Percentiles rank a stretch among this genome's conserved stretches.
These are phyloP conservation scores for Pueraria montana DNA, from an alignment of 306 rosid species.

Conservation along the genomic window DNA sequence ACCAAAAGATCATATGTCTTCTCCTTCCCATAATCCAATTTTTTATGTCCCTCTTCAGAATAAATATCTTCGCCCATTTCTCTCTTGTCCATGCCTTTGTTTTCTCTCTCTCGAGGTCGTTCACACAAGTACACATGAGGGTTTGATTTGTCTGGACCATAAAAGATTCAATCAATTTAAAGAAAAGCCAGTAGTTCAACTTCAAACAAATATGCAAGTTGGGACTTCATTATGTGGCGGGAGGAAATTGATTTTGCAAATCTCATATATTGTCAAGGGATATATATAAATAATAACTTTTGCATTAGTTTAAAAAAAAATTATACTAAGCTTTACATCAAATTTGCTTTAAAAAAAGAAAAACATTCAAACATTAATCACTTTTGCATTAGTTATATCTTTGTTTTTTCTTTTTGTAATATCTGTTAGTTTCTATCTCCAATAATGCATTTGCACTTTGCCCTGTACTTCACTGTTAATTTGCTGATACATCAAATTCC, in stretches of 20 bases:
- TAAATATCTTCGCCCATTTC: slow-evolving; percentile 45
- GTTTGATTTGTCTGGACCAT: slow-evolving; percentile 48
- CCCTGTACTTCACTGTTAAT: slow-evolving; percentile 35
- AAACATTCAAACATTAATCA: too few species aligned
- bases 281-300: too few species aligned
- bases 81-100: slow-evolving; percentile 29
- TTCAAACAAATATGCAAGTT: slow-evolving; percentile 35
- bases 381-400: not conserved
- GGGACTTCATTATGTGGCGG: slow-evolving; percentile 39
- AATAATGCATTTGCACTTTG: slow-evolving; percentile 47
- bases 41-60: not conserved
- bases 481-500: slow-evolving; percentile 3
- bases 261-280: not conserved
- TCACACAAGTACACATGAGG: slow-evolving; percentile 37
- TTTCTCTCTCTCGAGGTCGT: not conserved
- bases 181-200: slow-evolving; percentile 12
- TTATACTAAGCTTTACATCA: too few species aligned
- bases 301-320: too few species aligned
- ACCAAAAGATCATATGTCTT: slow-evolving; percentile 44
- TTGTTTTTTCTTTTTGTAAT: not conserved
- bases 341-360: too few species aligned
- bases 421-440: slow-evolving; percentile 11
- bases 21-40: slow-evolving; percentile 16
- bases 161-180: slow-evolving; percentile 34
- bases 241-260: not conserved